Base-by-base conservation (phyloP, 306 rosid genomes). In the Acmispon strigosus region DNA sequence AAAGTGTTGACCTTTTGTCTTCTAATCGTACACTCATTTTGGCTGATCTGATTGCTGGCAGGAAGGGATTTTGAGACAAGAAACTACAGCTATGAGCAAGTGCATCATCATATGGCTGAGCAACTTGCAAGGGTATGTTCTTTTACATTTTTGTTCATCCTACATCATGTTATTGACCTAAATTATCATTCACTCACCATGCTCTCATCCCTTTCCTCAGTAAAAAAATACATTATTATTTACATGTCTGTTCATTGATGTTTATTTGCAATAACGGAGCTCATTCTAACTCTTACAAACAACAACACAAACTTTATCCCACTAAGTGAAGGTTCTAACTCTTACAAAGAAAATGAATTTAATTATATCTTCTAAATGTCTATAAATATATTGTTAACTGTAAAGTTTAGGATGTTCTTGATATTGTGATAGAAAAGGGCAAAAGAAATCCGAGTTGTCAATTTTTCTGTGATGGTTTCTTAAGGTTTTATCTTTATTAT, bases 61-160 rank as follows among this genome's bases (percentile, higher is more conserved):
- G 99, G 99, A 82, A 89, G 92, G 80, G 99, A 95, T 75, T 88
- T 84, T 68, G 99, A 87, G 84, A 95, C 99, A 56, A 87, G 99
- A 83, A 95, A 95, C 85, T 95, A 66, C 69, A 87, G 99, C 89
- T 91, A 87, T 77, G 97, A 91, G 85, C 97, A 87, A 77, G 99
- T 86, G 77, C 86, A 95, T 86, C 82, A 83, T 86, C 77, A 70
- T 69, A 95, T 95, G 97, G 96, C 99, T 19, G 92, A 91, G 82
- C 89, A 89, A 61, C 89, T 95, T 76, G 97, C 99, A 20, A 74
- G 36, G 85, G 99, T 85, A 75, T 14, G 66, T 59, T 75, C 74
- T 65, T 69, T 34, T 34, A 34, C 57, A 45, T 56, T 36, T 48
- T 8, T 47, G 44, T 54, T 76, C 69, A 41, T 74, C 64, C 32